These are phyloP conservation scores for Ganoderma lucidum DNA, from an alignment of 1,284 basidiomycete genomes.

Conservation along the genomic window DNA sequence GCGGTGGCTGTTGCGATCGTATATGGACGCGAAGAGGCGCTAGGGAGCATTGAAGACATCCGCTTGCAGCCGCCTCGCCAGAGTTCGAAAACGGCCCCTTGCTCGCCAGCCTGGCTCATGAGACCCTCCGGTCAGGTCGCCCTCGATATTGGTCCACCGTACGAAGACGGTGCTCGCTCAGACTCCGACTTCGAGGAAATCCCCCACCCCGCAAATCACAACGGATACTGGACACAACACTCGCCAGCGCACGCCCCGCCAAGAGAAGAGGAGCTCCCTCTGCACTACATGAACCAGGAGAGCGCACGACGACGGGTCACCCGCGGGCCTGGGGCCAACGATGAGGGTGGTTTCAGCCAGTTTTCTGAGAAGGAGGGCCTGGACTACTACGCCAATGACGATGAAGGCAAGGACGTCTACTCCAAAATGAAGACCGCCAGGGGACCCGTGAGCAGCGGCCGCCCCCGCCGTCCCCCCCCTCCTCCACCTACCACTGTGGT, in stretches of 20 bases:
- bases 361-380: constrained; percentile 46
- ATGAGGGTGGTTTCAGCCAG: constrained; percentile 44
- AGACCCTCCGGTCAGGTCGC: constrained; percentile 65
- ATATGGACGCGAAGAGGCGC: not conserved
- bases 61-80: constrained; percentile 20
- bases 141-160: constrained; percentile 72
- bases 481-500: constrained; percentile 80
- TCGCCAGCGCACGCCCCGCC: constrained; percentile 35
- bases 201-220: constrained; percentile 56
- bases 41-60: constrained; percentile 10
- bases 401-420: constrained; percentile 80
- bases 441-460: constrained; percentile 64
- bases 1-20: constrained; percentile 28
- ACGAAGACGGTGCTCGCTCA: constrained; percentile 43
- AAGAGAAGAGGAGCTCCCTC: constrained; percentile 65
- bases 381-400: constrained; percentile 55
- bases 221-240: constrained; percentile 44
- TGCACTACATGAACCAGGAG: constrained; percentile 79
- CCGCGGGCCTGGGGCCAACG: constrained; percentile 49
- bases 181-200: constrained; percentile 79
- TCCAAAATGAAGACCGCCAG: constrained; percentile 62
- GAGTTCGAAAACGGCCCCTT: constrained; percentile 8
- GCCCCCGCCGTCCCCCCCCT: constrained; percentile 61
- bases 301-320: constrained; percentile 67
- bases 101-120: constrained; percentile 50